Base-by-base conservation (phyloP, 2,329 filamentous ascomycete genomes). In the Rutstroemia sp. region DNA sequence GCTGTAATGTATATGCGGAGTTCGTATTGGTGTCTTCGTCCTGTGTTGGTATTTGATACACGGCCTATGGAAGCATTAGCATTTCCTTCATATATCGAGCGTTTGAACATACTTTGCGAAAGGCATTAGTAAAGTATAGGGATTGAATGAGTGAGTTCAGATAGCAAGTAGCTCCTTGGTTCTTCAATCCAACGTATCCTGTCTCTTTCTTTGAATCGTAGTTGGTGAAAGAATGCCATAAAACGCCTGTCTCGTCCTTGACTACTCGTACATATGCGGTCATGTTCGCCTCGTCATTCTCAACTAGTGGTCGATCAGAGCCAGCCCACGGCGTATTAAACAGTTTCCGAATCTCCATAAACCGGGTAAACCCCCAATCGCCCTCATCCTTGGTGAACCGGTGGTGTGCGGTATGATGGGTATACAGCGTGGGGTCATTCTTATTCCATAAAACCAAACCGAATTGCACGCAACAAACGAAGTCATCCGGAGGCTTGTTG, bases 201-300 rank as follows among this genome's bases (percentile, higher is more conserved):
- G 94, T 99, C 73, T 96, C 92, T 70, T 94, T 95, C 75, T 97
- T 99, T n/a, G 94, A 97, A 70, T 99, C 92, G 71, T 99, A 99
- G 73, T 92, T 92, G 69, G 84, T 79, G 71, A 95, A 92, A 73
- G 89, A 94, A 73, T 95, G 89, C 89, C 89, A 95, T 57, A 95
- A 70, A 4, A 94, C 89, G 54, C 89, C 89, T 1, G 89, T 95
- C 61, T 92, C 89, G 66, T 95, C 89, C 67, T 94, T 88, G 49
- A 94, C 83, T 50, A 94, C 77, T 52, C 89, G 81, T 48, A 95
- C 80, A 65, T 90, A 95, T 55, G 89, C 89, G 0, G 89, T 94
- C 67, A 95, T 84, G 67, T 89, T 90, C 66, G 85, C 87, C 7
- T 76, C 73, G 57, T 92, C 87, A 65, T 89, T 83, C 68, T 95